These are phyloP conservation scores for Lepidium aucheri DNA, from an alignment of 345 rosid genomes.

Conservation along the genomic window DNA sequence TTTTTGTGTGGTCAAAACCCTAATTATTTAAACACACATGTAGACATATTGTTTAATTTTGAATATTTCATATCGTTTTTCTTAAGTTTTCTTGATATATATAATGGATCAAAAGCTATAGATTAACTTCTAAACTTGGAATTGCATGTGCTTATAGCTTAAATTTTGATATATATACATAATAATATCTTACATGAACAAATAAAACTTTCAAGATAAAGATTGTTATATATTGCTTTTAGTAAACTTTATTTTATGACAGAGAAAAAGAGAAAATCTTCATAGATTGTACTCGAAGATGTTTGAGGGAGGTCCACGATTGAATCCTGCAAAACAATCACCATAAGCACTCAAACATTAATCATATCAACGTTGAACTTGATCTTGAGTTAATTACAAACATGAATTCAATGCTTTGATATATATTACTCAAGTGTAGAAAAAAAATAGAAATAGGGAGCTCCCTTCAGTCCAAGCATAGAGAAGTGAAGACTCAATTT, in stretches of 20 bases:
- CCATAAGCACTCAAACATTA: neutral
- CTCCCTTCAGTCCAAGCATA: constrained; percentile 39
- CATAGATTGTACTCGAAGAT: neutral
- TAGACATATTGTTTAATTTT: neutral
- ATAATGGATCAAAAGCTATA: neutral
- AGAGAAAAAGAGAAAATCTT: neutral
- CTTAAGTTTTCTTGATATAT: neutral
- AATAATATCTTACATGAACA: neutral
- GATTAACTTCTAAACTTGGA: neutral
- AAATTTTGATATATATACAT: neutral
- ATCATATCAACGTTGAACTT: neutral
- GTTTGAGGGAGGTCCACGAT: neutral
- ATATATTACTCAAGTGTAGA: neutral
- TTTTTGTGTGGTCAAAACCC: constrained; percentile 18
- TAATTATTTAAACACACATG: constrained; percentile 21
- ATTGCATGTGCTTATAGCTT: neutral
- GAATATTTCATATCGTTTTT: neutral
- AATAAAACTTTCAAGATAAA: too few species aligned
- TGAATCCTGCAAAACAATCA: constrained; percentile 9
- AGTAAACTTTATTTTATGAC: neutral
- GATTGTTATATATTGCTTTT: neutral
- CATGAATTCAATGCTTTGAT: neutral
- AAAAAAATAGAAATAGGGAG: constrained; percentile 17
- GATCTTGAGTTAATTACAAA: neutral
- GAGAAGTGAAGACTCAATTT: constrained; percentile 31